Base-by-base conservation (phyloP, 148 eudicot species). In the Diospyros lotus region DNA sequence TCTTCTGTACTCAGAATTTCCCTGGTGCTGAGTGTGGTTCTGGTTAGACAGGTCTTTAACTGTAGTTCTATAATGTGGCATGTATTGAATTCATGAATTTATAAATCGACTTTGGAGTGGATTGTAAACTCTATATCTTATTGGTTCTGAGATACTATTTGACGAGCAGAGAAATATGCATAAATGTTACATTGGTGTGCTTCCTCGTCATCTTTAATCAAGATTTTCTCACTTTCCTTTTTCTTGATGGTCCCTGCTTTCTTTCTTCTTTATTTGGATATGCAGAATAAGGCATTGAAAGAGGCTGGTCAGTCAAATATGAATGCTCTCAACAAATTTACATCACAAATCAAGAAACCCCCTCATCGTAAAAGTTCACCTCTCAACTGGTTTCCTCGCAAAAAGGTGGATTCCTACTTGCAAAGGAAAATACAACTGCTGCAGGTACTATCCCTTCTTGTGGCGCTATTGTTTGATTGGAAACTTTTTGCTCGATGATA, bases 311-410 rank as follows among this genome's bases (percentile, higher is more conserved):
- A 79, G 52, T 73, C 86, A 41, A 90, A 82, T 75, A 56, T 73
- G 46, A 87, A 56, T 68, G 76, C 78, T 66, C 75, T 88, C 14
- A 93, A 80, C 82, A 85, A 85, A 73, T 82, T 84, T 8, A 80
- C 94, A 74, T 84, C 92, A 43, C 98, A 89, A 74, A 90, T 87
- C 40, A 89, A 82, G 79, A 92, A 91, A 85, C 93, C 94, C 6
- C 78, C 87, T 54, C 89, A 75, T 59, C 88, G 95, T 40, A 92
- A 89, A 77, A 82, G 82, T 58, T 94, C 98, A 50, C 97, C 98
- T n/a, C 61, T 94, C 71, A 85, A 84, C 76, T 94, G 97, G 98
- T 91, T 90, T 74, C 98, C 97, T 42, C 89, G 97, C 67, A 87
- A 84, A 48, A 94, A 94, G 85, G 87, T 79, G 55, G 98, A 94